Conservation (phyloP, 2,329 filamentous ascomycete genomes). For the Leptographium lundbergii region DNA sequence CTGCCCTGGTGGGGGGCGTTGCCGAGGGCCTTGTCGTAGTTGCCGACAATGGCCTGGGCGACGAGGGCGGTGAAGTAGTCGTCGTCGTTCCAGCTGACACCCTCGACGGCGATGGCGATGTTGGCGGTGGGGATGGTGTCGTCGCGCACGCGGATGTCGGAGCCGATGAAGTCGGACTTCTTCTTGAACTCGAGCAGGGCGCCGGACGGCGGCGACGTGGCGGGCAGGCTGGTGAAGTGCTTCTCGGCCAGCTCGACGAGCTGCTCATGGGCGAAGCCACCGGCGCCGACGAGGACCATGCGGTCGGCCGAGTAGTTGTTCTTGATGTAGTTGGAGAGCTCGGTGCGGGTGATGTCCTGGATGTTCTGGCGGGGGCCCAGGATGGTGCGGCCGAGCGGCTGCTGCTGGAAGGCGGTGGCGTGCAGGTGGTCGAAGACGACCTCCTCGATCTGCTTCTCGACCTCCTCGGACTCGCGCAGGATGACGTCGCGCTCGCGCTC, state of each 20-base stretch:
- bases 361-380: slow-evolving; percentile 98
- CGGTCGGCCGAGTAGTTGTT: slow-evolving; percentile 99
- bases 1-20: slow-evolving; percentile 94
- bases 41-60: slow-evolving; percentile 95
- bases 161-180: slow-evolving; percentile 91
- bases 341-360: slow-evolving; percentile 81
- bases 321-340: slow-evolving; percentile 94
- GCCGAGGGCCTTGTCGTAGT: slow-evolving; percentile 98
- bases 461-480: slow-evolving; percentile 95
- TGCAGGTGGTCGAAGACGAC: slow-evolving; percentile 99
- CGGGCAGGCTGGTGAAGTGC: slow-evolving; percentile 74
- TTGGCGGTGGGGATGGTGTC: slow-evolving; percentile 94
- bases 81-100: slow-evolving; percentile 98
- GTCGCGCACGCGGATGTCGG: slow-evolving; percentile 88
- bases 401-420: slow-evolving; percentile 92
- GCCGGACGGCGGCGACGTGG: slow-evolving; percentile 60
- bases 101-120: slow-evolving; percentile 96
- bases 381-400: slow-evolving; percentile 94
- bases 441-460: slow-evolving; percentile 99
- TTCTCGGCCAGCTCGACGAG: slow-evolving; percentile 94
- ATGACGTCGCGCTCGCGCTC: slow-evolving; percentile 99
- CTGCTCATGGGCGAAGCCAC: slow-evolving; percentile 85
- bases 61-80: slow-evolving; percentile 98
- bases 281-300: slow-evolving; percentile 95
- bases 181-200: slow-evolving; percentile 69